Base-by-base conservation (phyloP, 768 basidiomycete species). In the Cystobasidium onofrii region DNA sequence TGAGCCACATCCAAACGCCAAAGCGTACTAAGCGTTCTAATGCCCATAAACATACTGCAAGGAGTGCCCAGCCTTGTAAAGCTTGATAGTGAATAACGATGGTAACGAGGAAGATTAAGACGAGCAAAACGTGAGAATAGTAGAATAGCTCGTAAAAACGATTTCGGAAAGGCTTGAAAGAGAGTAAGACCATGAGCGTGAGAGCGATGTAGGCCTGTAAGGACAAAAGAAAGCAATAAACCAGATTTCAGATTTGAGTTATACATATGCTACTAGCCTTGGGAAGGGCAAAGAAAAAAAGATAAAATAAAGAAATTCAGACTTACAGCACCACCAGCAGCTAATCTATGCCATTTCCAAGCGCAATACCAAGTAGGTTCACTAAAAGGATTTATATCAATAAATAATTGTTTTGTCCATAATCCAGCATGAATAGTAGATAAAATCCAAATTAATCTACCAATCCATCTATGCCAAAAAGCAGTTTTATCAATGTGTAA, bases 401-500 rank as follows among this genome's bases (percentile, higher is more conserved):
- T 81, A 46, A 80, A 79, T 52, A 91, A 82, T 78, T 90, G 88
- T 6, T 88, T 84, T 72, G 86, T 87, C 90, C 90, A 91, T 0
- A 88, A 81, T 1, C 81, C 83, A 36, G 88, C 86, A 79, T 91
- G 90, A 1, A 86, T 76, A 1, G 84, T 80, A 7, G 85, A 84
- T 66, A 89, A 79, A 60, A 86, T 79, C 87, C 88, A 91, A 25
- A 90, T 84, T 52, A 90, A 81, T 65, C 89, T 83, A 1, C 88
- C 90, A 2, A 85, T 82, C 87, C 89, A 89, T 31, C 86, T 85
- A 80, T 91, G 90, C 7, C 90, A 81, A 81, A 86, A 84, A 3
- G 86, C 84, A 12, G 90, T 85, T 79, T 89, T 89, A 83, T 91
- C 90, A 77, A 88, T 88, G 77, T 86, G 85, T n/a, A 90, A 76